Conservation (phyloP, 768 basidiomycete genomes). For the Chalciporus piperatus region DNA sequence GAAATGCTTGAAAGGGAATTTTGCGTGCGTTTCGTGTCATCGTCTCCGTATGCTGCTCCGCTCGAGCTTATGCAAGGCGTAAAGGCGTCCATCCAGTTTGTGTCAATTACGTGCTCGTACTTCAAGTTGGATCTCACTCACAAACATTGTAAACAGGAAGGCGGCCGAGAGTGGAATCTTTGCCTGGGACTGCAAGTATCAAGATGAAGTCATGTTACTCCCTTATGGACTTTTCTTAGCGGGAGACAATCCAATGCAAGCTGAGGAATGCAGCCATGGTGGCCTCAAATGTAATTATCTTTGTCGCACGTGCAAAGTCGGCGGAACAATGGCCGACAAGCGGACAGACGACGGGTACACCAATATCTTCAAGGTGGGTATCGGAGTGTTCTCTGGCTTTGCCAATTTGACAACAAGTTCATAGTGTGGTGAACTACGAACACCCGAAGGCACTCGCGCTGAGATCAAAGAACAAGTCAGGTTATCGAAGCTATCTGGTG, state of each 20-base stretch:
- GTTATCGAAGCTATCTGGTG: conserved; percentile 3
- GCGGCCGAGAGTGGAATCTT: too few relatives aligned
- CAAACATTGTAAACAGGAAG: too few relatives aligned
- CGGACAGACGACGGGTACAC: background rate
- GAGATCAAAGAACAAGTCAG: conserved; percentile 7
- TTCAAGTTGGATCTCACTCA: too few relatives aligned
- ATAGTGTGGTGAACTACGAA: conserved; percentile 7
- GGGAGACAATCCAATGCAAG: conserved; percentile 38
- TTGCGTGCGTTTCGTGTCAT: too few relatives aligned
- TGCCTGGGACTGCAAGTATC: too few relatives aligned
- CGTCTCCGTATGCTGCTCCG: too few relatives aligned
- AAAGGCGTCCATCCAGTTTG: too few relatives aligned
- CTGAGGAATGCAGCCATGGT: conserved; percentile 33
- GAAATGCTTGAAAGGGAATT: too few relatives aligned
- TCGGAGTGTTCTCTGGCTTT: background rate
- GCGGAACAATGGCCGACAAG: conserved; percentile 25
- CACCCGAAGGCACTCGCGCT: conserved; percentile 1
- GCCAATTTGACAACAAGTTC: background rate
- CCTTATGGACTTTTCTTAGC: conserved; percentile 23
- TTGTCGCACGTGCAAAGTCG: conserved; percentile 33
- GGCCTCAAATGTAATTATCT: conserved; percentile 32
- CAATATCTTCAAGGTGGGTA: conserved; percentile 16
- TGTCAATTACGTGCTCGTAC: too few relatives aligned
- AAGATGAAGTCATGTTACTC: conserved; percentile 2
- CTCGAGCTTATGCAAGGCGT: too few relatives aligned